Evolutionary conservation across 495 filamentous ascomycete genomes (phyloP), one percentile per base, ranked within the genome.

Genomic region (Cryomyces minteri): DNA sequence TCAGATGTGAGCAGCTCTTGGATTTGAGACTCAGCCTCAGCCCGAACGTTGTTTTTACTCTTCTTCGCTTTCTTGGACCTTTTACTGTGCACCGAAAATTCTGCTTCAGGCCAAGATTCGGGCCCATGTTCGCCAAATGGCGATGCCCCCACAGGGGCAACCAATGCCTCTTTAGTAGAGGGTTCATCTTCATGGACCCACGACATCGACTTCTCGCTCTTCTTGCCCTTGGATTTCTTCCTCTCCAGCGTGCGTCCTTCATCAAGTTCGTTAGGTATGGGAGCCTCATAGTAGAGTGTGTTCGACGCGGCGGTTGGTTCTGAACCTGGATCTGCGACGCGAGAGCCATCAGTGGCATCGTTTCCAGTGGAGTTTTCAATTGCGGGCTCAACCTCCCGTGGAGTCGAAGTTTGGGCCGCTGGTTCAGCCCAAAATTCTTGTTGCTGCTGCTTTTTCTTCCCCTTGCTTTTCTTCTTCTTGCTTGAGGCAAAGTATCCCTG

Each of bases 31-130:
- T 37, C 34, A 37, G 8, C 34, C 3, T 37, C 34, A 9, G 34
- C 34, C 34, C 34, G 3, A 12, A 37, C 12, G 3, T 54, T 43
- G 31, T 48, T 45, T 43, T 59, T 57, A 28, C 46, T 31, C 47
- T 56, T 52, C 52, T 57, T 62, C 25, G 40, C 47, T 45, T 59
- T 59, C 55, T 60, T 62, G 0, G 51, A 51, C 25, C 31, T 34
- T 50, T 52, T 55, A 12, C 43, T 39, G 39, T 29, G 33, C n/a
- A 37, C 33, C 6, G n/a, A 6, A n/a, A 37, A 37, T 37, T 37
- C 33, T 37, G 33, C 33, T 37, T 37, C 33, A 37, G n/a, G 7
- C n/a, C 33, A 7, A 37, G n/a, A 37, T 37, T n/a, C 33, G n/a
- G 33, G n/a, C n/a, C n/a, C n/a, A n/a, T n/a, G n/a, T n/a, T n/a